Conservation (phyloP, 1,284 basidiomycete genomes). For the Moniliella sp. region DNA sequence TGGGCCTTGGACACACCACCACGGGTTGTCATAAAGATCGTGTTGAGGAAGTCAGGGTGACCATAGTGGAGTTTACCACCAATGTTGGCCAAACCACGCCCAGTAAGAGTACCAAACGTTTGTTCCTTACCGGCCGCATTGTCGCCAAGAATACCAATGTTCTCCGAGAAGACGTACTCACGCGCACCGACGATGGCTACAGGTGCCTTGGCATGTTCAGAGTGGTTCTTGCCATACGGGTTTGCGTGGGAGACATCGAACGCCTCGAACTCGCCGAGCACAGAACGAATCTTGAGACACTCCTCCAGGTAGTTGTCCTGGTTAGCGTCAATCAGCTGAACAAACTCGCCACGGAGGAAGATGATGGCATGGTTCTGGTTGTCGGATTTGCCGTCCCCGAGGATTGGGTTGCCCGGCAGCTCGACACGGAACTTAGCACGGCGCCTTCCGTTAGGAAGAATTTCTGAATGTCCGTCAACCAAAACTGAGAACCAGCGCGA, state of each 20-base stretch:
- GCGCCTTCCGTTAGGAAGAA: slow-evolving; percentile 64
- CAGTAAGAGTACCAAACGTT: slow-evolving; percentile 91
- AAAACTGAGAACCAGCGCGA: slow-evolving; percentile 81
- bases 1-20: slow-evolving; percentile 92
- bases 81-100: slow-evolving; percentile 82
- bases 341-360: slow-evolving; percentile 94
- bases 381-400: slow-evolving; percentile 96
- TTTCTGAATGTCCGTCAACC: slow-evolving; percentile 93
- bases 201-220: slow-evolving; percentile 54
- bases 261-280: slow-evolving; percentile 95
- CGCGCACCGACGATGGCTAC: slow-evolving; percentile 96
- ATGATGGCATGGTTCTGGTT: slow-evolving; percentile 99
- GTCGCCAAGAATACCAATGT: slow-evolving; percentile 95
- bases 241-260: slow-evolving; percentile 63
- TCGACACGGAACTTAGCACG: slow-evolving; percentile 95
- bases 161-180: slow-evolving; percentile 98
- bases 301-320: slow-evolving; percentile 99
- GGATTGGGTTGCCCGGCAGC: slow-evolving; percentile 87
- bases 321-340: slow-evolving; percentile 96
- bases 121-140: slow-evolving; percentile 97
- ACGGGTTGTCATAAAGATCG: slow-evolving; percentile 88
- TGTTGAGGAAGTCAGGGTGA: slow-evolving; percentile 96
- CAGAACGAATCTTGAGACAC: slow-evolving; percentile 93
- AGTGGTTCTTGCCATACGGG: slow-evolving; percentile 56
- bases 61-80: slow-evolving; percentile 97